These are phyloP conservation scores for Ogataea methanolica DNA, from an alignment of 805 yeast genomes.

Conservation along the genomic window DNA sequence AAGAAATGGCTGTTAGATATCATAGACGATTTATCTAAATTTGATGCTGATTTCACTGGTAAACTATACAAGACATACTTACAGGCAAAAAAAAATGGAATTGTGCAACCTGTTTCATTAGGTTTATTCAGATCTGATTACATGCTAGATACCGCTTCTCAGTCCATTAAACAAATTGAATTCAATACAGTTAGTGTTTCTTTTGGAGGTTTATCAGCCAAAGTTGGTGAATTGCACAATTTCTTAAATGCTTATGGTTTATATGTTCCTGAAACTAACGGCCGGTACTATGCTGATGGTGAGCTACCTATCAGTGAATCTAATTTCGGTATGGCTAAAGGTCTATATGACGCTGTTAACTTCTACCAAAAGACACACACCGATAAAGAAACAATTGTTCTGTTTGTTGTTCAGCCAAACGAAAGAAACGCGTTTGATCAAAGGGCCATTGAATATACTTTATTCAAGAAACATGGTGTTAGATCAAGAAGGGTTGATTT, in stretches of 20 bases:
- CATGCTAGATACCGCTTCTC: slow-evolving; percentile 52
- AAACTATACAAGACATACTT: slow-evolving; percentile 60
- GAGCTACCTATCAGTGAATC: slow-evolving; percentile 66
- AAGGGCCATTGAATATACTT: slow-evolving; percentile 69
- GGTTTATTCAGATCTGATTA: slow-evolving; percentile 92
- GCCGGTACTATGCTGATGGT: slow-evolving; percentile 41
- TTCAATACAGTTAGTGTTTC: slow-evolving; percentile 95
- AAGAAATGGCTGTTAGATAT: slow-evolving; percentile 59
- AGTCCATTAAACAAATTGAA: slow-evolving; percentile 83
- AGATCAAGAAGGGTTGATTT: slow-evolving; percentile 65
- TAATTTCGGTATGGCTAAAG: slow-evolving; percentile 53
- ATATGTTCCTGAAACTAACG: slow-evolving; percentile 35
- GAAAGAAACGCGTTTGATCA: slow-evolving; percentile 94
- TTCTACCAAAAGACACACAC: slow-evolving; percentile 40
- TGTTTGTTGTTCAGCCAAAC: slow-evolving; percentile 76
- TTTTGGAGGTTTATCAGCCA: slow-evolving; percentile 84
- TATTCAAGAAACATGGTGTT: slow-evolving; percentile 53
- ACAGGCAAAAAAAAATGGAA: slow-evolving; percentile 42
- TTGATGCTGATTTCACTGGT: slow-evolving; percentile 79
- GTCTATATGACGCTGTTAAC: slow-evolving; percentile 61
- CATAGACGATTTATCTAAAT: slow-evolving; percentile 47
- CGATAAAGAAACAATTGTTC: slow-evolving; percentile 45
- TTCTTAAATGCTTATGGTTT: slow-evolving; percentile 56
- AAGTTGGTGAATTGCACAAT: slow-evolving; percentile 71
- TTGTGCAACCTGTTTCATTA: slow-evolving; percentile 62